A percentile compares a stretch with the other conserved stretches of the same genome.
phyloP scores from a whole-genome alignment of 2,329 filamentous ascomycete genomes.

The Mycocentrospora acerina region DNA sequence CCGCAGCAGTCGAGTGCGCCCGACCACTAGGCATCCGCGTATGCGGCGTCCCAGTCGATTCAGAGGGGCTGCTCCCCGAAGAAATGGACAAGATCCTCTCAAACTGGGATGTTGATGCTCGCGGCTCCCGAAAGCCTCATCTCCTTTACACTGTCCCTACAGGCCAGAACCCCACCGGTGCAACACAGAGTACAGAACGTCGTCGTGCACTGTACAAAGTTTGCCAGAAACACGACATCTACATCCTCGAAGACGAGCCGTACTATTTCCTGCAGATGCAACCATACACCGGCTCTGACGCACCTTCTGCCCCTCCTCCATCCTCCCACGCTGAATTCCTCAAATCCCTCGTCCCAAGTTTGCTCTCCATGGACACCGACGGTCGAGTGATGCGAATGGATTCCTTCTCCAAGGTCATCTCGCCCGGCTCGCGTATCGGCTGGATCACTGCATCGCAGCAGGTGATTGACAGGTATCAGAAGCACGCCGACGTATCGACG shows the following conservation, averaged over 20 bases:
- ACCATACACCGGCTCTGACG: conserved; percentile 62
- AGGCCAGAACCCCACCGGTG: conserved; percentile 88
- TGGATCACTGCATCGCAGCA: conserved; percentile 90
- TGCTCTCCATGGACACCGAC: conserved; percentile 78
- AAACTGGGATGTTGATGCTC: conserved; percentile 62
- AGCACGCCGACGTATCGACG: conserved; percentile 78
- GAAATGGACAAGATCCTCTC: conserved; percentile 63
- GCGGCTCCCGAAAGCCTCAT: conserved; percentile 63
- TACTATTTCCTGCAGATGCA: conserved; percentile 94
- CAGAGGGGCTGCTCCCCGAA: conserved; percentile 63
- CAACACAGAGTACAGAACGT: conserved; percentile 70
- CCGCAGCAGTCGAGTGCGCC: conserved; percentile 69
- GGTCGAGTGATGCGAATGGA: conserved; percentile 89
- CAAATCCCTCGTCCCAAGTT: conserved; percentile 68
- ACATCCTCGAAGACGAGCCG: conserved; percentile 89
- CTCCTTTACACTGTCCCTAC: conserved; percentile 73
- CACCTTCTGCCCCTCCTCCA: conserved; percentile 57
- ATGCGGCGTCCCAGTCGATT: conserved; percentile 65
- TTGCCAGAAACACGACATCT: conserved; percentile 80
- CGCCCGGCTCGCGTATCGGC: conserved; percentile 77
- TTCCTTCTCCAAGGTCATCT: conserved; percentile 88
- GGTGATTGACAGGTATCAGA: conserved; percentile 77
- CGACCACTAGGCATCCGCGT: conserved; percentile 63
- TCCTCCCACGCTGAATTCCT: conserved; percentile 72
- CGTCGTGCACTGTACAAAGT: conserved; percentile 73